A percentile compares a stretch with the other conserved stretches of the same genome.
Evolutionary conservation across 2,329 filamentous ascomycete genomes (phyloP).

Genomic region (Keithomyces neogunnii): DNA sequence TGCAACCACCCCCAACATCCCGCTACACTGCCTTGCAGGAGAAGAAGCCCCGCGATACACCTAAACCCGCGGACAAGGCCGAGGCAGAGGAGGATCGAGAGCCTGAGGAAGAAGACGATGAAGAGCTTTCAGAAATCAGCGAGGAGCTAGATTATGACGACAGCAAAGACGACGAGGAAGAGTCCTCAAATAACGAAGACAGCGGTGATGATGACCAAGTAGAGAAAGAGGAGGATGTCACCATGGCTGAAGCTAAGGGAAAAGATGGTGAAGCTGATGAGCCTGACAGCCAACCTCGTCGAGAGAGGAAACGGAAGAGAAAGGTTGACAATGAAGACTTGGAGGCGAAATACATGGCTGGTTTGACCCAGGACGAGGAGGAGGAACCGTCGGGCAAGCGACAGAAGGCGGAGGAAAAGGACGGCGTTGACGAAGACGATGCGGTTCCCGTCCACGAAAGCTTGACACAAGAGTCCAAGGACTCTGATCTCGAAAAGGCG

Average conservation of each 20-base stretch:
- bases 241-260: conserved; percentile 3
- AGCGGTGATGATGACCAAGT: conserved; percentile 14
- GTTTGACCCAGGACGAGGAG: conserved; percentile 52
- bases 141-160: conserved; percentile 16
- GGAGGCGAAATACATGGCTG: conserved; percentile 61
- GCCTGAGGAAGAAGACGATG: conserved; percentile 17
- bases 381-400: conserved; percentile 48
- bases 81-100: conserved; percentile 19
- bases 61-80: conserved; percentile 15
- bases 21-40: conserved; percentile 33
- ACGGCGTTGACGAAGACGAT: conserved; percentile 32
- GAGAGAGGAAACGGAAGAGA: conserved; percentile 56
- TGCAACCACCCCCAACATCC: conserved; percentile 34
- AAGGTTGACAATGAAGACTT: conserved; percentile 61
- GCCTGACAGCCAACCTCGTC: conserved; percentile 23
- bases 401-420: conserved; percentile 30
- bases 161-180: conserved; percentile 15
- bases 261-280: conserved; percentile 20
- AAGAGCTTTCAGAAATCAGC: conserved; percentile 21
- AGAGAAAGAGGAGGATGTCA: not conserved
- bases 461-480: conserved; percentile 46
- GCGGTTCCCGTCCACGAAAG: conserved; percentile 49
- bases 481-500: conserved; percentile 65
- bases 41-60: conserved; percentile 17
- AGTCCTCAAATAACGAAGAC: conserved; percentile 13